Conservation (phyloP, 2,329 filamentous ascomycete species). For the Penicillium janthinellum region DNA sequence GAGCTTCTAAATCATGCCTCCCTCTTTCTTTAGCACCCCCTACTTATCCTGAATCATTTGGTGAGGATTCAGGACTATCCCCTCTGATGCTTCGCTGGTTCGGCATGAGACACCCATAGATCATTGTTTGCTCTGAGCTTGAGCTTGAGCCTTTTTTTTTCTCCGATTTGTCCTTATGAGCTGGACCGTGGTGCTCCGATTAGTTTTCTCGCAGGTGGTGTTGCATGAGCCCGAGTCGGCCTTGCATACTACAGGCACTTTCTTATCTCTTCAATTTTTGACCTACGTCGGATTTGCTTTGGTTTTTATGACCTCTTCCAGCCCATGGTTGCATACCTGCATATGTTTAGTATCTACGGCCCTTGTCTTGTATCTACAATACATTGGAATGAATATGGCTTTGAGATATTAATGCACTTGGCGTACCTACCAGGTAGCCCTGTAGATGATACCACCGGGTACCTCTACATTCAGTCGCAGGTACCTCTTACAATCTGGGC, state of each 20-base stretch:
- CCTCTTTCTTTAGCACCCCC: not conserved
- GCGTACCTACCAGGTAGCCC: too few species aligned
- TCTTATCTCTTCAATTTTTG: not conserved
- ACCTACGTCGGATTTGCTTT: not conserved
- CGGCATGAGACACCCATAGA: slow-evolving; percentile 2
- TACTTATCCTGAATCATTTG: not conserved
- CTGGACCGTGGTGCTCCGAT: not conserved
- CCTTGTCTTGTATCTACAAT: not conserved
- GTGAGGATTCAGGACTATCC: not conserved
- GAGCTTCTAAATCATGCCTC: slow-evolving; percentile 6
- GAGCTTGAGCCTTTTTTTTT: not conserved
- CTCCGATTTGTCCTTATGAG: not conserved
- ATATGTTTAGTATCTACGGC: not conserved
- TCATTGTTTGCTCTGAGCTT: not conserved
- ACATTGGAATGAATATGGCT: not conserved
- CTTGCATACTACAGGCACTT: not conserved
- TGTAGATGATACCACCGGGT: too few species aligned
- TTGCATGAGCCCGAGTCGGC: not conserved
- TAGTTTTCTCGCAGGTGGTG: not conserved
- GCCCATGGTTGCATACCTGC: not conserved
- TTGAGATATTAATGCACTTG: too few species aligned
- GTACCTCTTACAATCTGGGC: too few species aligned
- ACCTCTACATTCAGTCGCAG: too few species aligned
- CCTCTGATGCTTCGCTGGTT: slow-evolving; percentile 5
- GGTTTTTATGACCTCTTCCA: not conserved